Evolutionary conservation across 106 monocot species (phyloP).

Genomic region (Triglochin maritima): DNA sequence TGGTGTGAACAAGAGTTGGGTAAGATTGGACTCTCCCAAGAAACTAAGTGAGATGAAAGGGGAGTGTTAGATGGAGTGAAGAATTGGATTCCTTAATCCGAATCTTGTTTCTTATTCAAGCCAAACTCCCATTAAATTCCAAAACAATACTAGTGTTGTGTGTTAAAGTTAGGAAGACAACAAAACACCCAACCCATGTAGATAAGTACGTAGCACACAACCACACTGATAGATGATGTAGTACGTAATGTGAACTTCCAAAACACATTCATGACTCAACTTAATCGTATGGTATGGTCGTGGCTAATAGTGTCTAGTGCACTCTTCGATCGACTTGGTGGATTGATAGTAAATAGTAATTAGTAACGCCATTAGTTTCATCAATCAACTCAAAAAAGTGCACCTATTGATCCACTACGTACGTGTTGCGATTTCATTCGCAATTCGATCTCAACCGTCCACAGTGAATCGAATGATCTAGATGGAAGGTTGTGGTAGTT

Average conservation of each 20-base stretch:
- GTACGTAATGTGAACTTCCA: background rate
- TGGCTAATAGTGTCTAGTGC: too few species aligned
- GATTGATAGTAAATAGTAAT: background rate
- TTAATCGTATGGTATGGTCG: background rate
- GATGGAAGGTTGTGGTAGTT: too few species aligned
- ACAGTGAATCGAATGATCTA: too few species aligned
- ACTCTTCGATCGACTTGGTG: background rate
- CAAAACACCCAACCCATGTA: background rate
- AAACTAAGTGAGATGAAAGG: background rate
- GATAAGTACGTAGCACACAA: background rate
- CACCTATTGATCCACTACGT: background rate
- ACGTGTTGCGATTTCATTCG: background rate
- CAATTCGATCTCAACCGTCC: background rate
- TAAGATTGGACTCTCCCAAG: background rate
- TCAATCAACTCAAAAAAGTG: background rate
- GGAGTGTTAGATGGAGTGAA: background rate
- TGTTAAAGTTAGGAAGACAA: background rate
- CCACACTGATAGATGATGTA: background rate
- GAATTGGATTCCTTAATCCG: background rate
- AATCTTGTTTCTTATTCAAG: background rate
- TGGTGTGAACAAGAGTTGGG: constrained; percentile 1
- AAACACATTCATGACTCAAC: background rate
- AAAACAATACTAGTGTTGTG: background rate
- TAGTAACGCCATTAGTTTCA: background rate
- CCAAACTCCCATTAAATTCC: background rate